Percentiles rank a stretch among this genome's conserved stretches.
Conservation (phyloP, 495 filamentous ascomycete genomes). For the Cercophora sp. region DNA sequence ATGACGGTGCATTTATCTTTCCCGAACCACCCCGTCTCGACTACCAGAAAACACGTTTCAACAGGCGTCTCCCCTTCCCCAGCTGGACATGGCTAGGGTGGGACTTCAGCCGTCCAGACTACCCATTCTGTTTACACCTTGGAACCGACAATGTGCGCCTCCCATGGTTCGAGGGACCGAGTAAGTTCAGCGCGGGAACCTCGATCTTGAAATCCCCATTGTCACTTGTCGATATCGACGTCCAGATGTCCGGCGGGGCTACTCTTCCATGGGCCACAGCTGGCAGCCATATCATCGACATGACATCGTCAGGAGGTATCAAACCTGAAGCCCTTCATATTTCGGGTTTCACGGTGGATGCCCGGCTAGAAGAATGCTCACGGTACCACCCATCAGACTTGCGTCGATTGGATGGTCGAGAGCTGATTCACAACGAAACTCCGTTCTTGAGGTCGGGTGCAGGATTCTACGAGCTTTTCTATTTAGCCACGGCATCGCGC, state of each 20-base stretch:
- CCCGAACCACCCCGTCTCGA: no score
- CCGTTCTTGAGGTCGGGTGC: neutral
- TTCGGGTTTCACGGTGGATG: neutral
- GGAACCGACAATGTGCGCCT: neutral
- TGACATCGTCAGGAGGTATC: neutral
- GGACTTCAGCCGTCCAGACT: neutral
- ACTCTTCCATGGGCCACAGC: neutral
- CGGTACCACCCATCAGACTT: no score
- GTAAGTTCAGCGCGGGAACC: neutral
- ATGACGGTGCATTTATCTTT: no score
- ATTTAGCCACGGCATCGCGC: no score
- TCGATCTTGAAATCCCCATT: neutral
- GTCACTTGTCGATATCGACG: neutral
- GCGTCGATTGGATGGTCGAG: no score
- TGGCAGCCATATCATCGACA: neutral
- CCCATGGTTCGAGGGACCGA: neutral
- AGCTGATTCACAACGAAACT: neutral
- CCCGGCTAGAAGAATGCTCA: neutral
- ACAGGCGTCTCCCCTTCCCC: neutral
- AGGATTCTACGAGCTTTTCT: neutral
- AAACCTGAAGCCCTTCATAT: neutral
- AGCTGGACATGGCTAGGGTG: conserved; percentile 10
- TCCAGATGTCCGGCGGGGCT: neutral
- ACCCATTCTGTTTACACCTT: neutral
- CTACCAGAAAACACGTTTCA: neutral